Evolutionary conservation across 2,329 filamentous ascomycete genomes (phyloP).

Genomic region (Aspergillus brasiliensis): DNA sequence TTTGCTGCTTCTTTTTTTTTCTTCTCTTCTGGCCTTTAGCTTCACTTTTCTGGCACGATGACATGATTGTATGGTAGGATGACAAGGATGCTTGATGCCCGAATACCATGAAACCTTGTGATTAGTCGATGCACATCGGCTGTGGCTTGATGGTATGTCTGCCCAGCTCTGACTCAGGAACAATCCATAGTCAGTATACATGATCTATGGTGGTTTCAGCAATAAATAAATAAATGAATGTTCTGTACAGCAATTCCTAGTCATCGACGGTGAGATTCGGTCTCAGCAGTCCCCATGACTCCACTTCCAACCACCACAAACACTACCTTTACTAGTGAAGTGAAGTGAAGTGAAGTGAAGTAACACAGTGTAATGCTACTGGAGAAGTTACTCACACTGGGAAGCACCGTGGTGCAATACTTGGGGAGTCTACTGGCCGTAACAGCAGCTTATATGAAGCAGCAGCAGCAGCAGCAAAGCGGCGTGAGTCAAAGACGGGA

Average conservation of each 20-base stretch:
- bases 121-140: not conserved
- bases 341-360: too few species aligned
- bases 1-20: not conserved
- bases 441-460: constrained; percentile 28
- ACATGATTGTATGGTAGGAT: constrained; percentile 10
- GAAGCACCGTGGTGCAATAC: too few species aligned
- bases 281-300: too few species aligned
- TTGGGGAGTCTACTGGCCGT: too few species aligned
- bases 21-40: not conserved
- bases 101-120: constrained; percentile 3
- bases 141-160: not conserved
- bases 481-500: constrained; percentile 31
- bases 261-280: too few species aligned
- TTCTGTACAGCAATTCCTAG: too few species aligned
- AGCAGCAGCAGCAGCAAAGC: not conserved
- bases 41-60: constrained; percentile 1
- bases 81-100: constrained; percentile 6
- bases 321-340: too few species aligned
- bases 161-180: constrained; percentile 1
- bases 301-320: too few species aligned
- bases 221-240: too few species aligned
- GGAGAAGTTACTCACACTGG: too few species aligned
- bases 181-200: not conserved
- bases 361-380: too few species aligned
- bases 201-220: too few species aligned